phyloP scores from a whole-genome alignment of 768 basidiomycete species.

The Lactifluus hygrophoroides region DNA sequence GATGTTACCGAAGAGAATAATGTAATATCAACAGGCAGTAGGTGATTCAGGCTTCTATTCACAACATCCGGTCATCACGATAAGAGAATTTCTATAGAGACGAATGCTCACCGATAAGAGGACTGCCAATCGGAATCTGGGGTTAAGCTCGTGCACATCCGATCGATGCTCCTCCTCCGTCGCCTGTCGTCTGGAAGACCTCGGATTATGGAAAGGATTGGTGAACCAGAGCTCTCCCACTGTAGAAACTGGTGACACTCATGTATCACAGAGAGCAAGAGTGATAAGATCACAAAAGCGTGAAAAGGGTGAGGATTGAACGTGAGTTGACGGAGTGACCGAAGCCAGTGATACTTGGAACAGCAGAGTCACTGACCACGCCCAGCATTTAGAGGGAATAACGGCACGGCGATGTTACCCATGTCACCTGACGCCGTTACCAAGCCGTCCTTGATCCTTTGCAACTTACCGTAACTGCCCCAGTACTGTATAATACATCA shows the following conservation, averaged over 20 bases:
- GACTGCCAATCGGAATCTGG: background rate
- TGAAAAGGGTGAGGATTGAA: no score
- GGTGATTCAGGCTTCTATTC: slow-evolving; percentile 40
- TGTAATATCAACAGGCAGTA: slow-evolving; percentile 57
- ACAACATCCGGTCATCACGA: no score
- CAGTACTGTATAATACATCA: no score
- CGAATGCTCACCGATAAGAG: background rate
- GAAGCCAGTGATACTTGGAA: background rate
- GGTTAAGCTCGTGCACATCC: background rate
- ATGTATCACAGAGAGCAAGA: slow-evolving; percentile 55
- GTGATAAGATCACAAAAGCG: slow-evolving; percentile 42
- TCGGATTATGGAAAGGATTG: background rate
- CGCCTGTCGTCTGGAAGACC: no score
- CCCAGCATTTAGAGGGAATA: no score
- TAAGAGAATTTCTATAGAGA: no score
- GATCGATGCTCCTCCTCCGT: background rate
- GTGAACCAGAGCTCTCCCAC: background rate
- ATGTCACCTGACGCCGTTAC: no score
- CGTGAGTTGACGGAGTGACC: background rate
- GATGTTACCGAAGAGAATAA: slow-evolving; percentile 57
- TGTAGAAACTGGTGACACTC: slow-evolving; percentile 57
- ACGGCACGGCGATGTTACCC: no score
- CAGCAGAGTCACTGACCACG: no score
- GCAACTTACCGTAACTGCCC: no score
- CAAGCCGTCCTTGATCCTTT: no score